A percentile compares a stretch with the other conserved stretches of the same genome.
phyloP scores from a whole-genome alignment of 1,139 yeast genomes.

The Pichia inconspicua region DNA sequence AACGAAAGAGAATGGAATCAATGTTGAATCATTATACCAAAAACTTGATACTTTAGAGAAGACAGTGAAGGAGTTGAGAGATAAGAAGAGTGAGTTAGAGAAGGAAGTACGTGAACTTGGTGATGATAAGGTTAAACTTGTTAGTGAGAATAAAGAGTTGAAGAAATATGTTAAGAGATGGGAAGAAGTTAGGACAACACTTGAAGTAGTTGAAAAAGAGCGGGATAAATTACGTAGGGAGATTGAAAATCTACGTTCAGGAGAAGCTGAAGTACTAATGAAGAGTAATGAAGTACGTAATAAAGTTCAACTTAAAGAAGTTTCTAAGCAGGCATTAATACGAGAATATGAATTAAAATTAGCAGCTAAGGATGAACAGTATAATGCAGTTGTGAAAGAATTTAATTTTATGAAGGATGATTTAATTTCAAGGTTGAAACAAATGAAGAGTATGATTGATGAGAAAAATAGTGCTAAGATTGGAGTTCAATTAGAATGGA shows the following conservation, averaged over 20 bases:
- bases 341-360: slow-evolving; percentile 5
- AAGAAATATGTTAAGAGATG: not conserved
- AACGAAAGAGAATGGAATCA: slow-evolving; percentile 3
- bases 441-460: slow-evolving; percentile 15
- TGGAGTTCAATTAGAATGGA: slow-evolving; percentile 14
- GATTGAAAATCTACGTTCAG: not conserved
- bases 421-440: slow-evolving; percentile 21
- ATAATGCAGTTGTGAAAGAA: slow-evolving; percentile 20
- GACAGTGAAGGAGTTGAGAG: slow-evolving; percentile 8
- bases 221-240: not conserved
- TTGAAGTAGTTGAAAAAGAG: slow-evolving; percentile 11
- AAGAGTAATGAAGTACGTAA: slow-evolving; percentile 4
- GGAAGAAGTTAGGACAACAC: slow-evolving; percentile 11
- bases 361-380: slow-evolving; percentile 8
- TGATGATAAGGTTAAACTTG: slow-evolving; percentile 7
- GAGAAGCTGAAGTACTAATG: slow-evolving; percentile 3
- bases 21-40: slow-evolving; percentile 19
- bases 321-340: not conserved
- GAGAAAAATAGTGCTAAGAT: slow-evolving; percentile 17
- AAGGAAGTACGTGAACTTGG: slow-evolving; percentile 14
- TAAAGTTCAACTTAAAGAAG: slow-evolving; percentile 1
- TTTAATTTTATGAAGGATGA: slow-evolving; percentile 28
- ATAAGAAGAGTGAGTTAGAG: slow-evolving; percentile 10
- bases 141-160: slow-evolving; percentile 3
- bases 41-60: slow-evolving; percentile 14